These are phyloP conservation scores for Fusarium tupiense DNA, from an alignment of 2,329 filamentous ascomycete species.

Conservation along the genomic window DNA sequence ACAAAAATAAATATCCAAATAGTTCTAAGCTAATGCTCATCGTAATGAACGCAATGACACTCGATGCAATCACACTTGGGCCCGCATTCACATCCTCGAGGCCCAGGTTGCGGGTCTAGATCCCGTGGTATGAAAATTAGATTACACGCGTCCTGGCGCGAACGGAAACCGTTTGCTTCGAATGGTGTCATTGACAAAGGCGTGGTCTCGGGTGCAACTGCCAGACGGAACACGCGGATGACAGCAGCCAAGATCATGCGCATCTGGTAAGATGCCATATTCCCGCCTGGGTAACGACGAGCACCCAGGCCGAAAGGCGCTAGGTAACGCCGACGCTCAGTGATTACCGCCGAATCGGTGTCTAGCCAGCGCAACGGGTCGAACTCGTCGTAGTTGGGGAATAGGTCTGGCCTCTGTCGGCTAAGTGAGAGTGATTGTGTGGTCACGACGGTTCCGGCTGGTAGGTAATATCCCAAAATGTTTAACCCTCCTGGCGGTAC, in stretches of 20 bases:
- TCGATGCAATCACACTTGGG: not conserved
- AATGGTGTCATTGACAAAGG: not conserved
- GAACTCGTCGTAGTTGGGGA: not conserved
- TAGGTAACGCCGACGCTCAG: not conserved
- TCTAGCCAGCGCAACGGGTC: not conserved
- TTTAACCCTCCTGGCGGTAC: not conserved
- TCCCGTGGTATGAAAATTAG: not conserved
- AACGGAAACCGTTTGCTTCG: not conserved
- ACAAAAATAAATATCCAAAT: too few species aligned
- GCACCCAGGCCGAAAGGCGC: not conserved
- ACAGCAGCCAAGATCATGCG: not conserved
- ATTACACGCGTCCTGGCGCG: not conserved
- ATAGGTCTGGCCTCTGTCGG: not conserved
- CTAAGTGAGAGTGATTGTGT: not conserved
- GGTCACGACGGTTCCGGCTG: not conserved
- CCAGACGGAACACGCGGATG: not conserved
- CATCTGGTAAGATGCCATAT: constrained; percentile 1
- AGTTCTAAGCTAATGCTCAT: not conserved
- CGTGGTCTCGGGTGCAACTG: not conserved
- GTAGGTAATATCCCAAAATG: not conserved
- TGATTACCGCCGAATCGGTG: not conserved
- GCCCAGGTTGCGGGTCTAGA: not conserved
- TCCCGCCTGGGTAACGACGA: not conserved
- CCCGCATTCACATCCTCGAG: not conserved
- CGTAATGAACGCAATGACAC: not conserved